phyloP scores from a whole-genome alignment of 2,329 filamentous ascomycete genomes.

The Cucurbitaria berberidis region DNA sequence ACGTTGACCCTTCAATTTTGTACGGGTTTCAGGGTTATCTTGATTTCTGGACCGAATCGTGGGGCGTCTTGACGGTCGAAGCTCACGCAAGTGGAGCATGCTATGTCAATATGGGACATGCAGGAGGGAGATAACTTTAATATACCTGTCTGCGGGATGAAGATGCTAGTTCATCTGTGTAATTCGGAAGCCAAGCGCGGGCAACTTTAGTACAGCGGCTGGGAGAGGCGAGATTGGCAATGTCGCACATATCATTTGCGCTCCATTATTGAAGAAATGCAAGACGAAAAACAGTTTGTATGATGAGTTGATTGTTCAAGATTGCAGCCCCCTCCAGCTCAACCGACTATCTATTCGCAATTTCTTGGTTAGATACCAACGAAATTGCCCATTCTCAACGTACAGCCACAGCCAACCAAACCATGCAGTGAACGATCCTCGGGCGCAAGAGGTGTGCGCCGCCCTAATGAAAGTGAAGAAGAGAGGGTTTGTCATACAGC shows the following conservation, averaged over 20 bases:
- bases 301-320: constrained; percentile 15
- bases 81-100: background rate
- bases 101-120: background rate
- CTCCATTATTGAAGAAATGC: background rate
- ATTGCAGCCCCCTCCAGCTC: constrained; percentile 18
- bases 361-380: constrained; percentile 15
- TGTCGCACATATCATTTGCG: background rate
- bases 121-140: background rate
- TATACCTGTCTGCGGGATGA: constrained; percentile 1
- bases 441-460: constrained; percentile 1
- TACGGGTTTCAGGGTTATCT: background rate
- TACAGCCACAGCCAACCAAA: constrained; percentile 7
- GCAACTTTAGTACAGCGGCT: background rate
- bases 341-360: constrained; percentile 21
- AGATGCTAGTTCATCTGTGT: constrained; percentile 1
- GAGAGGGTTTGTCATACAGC: constrained; percentile 9
- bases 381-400: constrained; percentile 13
- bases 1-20: background rate
- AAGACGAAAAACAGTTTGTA: background rate
- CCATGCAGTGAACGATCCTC: constrained; percentile 2
- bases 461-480: constrained; percentile 17
- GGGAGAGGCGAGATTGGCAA: constrained; percentile 5
- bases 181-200: background rate
- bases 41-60: background rate
- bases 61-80: background rate